phyloP scores from a whole-genome alignment of 148 eudicot genomes.

The Rhododendron griersonianum region DNA sequence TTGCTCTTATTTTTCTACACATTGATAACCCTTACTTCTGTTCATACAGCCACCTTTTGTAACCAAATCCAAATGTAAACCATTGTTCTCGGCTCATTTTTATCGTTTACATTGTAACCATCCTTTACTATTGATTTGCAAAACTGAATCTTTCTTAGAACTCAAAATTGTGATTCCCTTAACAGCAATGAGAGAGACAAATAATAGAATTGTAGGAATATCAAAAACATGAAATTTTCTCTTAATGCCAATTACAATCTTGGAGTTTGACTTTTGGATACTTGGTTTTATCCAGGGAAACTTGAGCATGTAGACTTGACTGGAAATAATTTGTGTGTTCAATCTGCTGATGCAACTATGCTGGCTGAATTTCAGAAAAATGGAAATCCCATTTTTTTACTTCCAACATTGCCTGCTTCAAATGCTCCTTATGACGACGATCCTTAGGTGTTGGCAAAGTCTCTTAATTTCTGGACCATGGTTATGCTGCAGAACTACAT shows the following conservation, averaged over 20 bases:
- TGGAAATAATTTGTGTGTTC: conserved; percentile 47
- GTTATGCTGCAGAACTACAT: not conserved
- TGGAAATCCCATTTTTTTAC: conserved; percentile 44
- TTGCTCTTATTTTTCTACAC: not conserved
- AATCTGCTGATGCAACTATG: conserved; percentile 26
- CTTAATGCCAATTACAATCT: not conserved
- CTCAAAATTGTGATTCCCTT: not conserved
- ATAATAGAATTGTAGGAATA: not conserved
- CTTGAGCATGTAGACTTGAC: conserved; percentile 64
- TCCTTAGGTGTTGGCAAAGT: conserved; percentile 33
- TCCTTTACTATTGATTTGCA: not conserved
- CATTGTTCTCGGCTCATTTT: not conserved
- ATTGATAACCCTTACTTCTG: not conserved
- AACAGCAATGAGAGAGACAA: not conserved
- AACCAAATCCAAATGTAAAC: not conserved
- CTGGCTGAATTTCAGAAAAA: conserved; percentile 49
- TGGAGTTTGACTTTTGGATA: conserved; percentile 10
- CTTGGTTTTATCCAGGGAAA: conserved; percentile 45
- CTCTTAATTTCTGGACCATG: not conserved
- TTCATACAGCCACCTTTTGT: not conserved
- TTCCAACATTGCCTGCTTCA: conserved; percentile 26
- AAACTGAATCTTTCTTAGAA: not conserved
- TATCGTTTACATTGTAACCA: not conserved
- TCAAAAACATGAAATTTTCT: not conserved
- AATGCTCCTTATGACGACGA: conserved; percentile 69